Conservation (phyloP, 2,329 filamentous ascomycete species). For the Basipetospora sp. region DNA sequence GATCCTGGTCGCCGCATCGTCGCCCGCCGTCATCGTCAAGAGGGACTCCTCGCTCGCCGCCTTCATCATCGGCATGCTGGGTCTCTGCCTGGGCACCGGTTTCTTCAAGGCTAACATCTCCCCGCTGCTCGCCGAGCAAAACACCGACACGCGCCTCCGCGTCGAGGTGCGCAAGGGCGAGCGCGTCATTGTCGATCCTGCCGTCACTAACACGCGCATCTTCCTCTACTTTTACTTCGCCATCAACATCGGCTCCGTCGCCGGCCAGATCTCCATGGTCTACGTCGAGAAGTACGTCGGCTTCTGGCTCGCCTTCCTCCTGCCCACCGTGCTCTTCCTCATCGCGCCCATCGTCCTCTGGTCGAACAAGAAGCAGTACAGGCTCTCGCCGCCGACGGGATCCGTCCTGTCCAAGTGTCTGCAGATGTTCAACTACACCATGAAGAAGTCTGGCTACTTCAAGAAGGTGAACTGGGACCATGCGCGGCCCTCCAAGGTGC, state of each 20-base stretch:
- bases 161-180: constrained; percentile 44
- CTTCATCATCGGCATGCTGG: constrained; percentile 51
- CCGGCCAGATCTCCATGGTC: constrained; percentile 49
- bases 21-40: constrained; percentile 47
- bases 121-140: constrained; percentile 57
- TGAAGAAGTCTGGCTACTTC: constrained; percentile 47
- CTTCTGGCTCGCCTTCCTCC: constrained; percentile 57
- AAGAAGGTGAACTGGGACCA: constrained; percentile 54
- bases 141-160: constrained; percentile 41
- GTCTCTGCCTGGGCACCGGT: constrained; percentile 50
- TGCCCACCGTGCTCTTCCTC: constrained; percentile 53
- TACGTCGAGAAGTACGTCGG: constrained; percentile 65
- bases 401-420: constrained; percentile 57
- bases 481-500: constrained; percentile 51
- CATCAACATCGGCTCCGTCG: constrained; percentile 52
- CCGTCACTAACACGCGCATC: constrained; percentile 51
- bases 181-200: constrained; percentile 56
- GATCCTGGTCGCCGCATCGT: constrained; percentile 49
- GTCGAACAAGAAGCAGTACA: constrained; percentile 46
- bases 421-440: constrained; percentile 42
- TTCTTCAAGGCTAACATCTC: constrained; percentile 74
- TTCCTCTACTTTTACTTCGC: constrained; percentile 46
- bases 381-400: constrained; percentile 50
- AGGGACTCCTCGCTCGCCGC: constrained; percentile 44
- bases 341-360: constrained; percentile 46